Conservation (phyloP, 2,329 filamentous ascomycete genomes). For the Penicillium palitans region DNA sequence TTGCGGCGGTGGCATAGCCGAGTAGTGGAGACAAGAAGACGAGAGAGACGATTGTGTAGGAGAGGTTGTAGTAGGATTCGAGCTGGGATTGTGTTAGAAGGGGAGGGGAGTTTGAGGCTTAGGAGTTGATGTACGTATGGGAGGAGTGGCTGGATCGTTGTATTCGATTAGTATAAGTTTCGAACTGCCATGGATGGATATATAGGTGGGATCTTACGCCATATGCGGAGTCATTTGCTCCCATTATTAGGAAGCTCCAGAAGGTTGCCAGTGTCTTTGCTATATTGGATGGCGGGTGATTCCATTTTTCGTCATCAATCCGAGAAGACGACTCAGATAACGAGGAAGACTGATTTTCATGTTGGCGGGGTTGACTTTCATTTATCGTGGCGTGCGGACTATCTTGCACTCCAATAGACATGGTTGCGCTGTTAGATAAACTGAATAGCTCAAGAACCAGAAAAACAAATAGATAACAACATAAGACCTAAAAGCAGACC, state of each 20-base stretch:
- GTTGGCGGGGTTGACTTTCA: not conserved
- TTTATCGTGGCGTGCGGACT: not conserved
- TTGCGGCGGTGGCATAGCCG: slow-evolving; percentile 50
- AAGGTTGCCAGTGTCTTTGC: slow-evolving; percentile 53
- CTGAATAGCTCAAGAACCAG: not conserved
- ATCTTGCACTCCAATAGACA: not conserved
- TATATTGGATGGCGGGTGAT: slow-evolving; percentile 37
- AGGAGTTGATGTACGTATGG: slow-evolving; percentile 1
- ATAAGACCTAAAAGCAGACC: too few relatives aligned
- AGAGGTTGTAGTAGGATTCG: slow-evolving; percentile 46
- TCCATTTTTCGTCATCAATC: slow-evolving; percentile 11
- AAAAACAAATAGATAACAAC: not conserved
- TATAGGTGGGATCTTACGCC: slow-evolving; percentile 38
- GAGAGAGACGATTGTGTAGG: slow-evolving; percentile 45
- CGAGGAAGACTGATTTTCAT: not conserved
- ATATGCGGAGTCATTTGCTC: slow-evolving; percentile 58
- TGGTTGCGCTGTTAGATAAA: not conserved
- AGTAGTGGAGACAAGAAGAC: slow-evolving; percentile 52
- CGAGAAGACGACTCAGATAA: not conserved
- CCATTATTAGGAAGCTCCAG: slow-evolving; percentile 57
- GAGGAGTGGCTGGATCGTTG: not conserved
- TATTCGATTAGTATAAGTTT: not conserved
- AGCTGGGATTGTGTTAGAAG: slow-evolving; percentile 42
- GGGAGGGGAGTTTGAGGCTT: not conserved
- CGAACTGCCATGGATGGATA: too few relatives aligned